Evolutionary conservation across 352 stramenopile species (phyloP).

Genomic region (Phytophthora pluvialis): DNA sequence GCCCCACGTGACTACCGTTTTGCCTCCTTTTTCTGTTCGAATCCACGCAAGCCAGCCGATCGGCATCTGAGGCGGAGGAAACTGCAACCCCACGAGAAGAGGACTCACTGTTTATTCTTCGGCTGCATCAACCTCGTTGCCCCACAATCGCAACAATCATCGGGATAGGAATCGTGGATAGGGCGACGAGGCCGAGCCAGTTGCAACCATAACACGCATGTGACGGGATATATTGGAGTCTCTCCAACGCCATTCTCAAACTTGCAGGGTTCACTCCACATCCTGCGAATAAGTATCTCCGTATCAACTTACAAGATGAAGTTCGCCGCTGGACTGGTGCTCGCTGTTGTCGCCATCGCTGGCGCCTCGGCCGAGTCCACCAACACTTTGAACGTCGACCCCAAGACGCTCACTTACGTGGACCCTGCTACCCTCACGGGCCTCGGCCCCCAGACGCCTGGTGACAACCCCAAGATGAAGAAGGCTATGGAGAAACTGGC

Average conservation of each 20-base stretch:
- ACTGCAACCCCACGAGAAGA: background rate
- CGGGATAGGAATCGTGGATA: conserved; percentile 12
- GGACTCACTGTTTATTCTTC: background rate
- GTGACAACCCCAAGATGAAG: conserved; percentile 25
- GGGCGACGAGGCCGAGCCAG: background rate
- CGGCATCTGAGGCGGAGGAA: conserved; percentile 8
- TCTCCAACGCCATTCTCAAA: conserved; percentile 9
- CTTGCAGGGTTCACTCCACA: conserved; percentile 10
- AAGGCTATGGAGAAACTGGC: conserved; percentile 23
- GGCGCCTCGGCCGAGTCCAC: conserved; percentile 10
- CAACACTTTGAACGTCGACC: conserved; percentile 15
- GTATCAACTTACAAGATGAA: conserved; percentile 13
- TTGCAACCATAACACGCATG: background rate
- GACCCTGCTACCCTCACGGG: conserved; percentile 16
- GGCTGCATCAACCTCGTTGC: conserved; percentile 6
- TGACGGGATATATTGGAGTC: background rate
- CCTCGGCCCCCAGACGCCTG: conserved; percentile 11
- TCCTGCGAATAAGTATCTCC: background rate
- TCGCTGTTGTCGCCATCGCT: conserved; percentile 17
- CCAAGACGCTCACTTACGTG: conserved; percentile 2
- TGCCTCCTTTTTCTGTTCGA: conserved; percentile 13
- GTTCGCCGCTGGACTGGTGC: conserved; percentile 24
- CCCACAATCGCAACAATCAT: conserved; percentile 11
- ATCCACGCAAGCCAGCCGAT: background rate
- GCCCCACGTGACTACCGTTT: too few species aligned